A percentile compares a stretch with the other conserved stretches of the same genome.
phyloP scores from a whole-genome alignment of 2,329 filamentous ascomycete genomes.

The Lachnellula willkommii region DNA sequence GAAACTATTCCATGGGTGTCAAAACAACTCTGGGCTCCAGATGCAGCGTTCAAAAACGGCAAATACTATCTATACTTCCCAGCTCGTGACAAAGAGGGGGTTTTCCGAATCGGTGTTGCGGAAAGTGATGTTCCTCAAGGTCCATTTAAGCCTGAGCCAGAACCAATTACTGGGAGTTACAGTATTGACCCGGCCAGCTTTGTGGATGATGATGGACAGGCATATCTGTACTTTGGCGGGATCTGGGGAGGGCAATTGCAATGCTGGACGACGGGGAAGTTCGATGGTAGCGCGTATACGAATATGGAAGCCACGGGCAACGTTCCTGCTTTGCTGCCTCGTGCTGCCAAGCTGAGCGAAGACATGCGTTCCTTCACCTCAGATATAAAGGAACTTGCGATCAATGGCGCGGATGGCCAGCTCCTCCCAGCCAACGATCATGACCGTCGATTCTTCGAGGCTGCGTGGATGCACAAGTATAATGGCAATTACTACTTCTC shows the following conservation, averaged over 20 bases:
- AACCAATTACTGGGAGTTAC: slow-evolving; percentile 63
- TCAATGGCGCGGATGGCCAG: slow-evolving; percentile 57
- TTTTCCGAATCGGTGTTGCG: slow-evolving; percentile 73
- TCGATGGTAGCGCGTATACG: slow-evolving; percentile 49
- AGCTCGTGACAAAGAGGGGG: slow-evolving; percentile 61
- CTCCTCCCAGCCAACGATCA: slow-evolving; percentile 63
- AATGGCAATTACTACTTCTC: slow-evolving; percentile 67
- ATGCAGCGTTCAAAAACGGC: slow-evolving; percentile 63
- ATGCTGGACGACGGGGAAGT: slow-evolving; percentile 59
- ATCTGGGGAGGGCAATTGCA: slow-evolving; percentile 78
- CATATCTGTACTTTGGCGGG: slow-evolving; percentile 71
- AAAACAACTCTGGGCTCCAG: slow-evolving; percentile 77
- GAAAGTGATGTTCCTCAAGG: slow-evolving; percentile 58
- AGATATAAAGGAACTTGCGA: slow-evolving; percentile 54
- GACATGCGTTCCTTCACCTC: slow-evolving; percentile 61
- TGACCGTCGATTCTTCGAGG: slow-evolving; percentile 72
- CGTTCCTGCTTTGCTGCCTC: slow-evolving; percentile 56
- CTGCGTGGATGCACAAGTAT: slow-evolving; percentile 73
- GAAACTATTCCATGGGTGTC: slow-evolving; percentile 69
- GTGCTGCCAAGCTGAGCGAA: slow-evolving; percentile 57
- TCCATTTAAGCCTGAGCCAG: slow-evolving; percentile 61
- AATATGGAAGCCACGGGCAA: slow-evolving; percentile 62
- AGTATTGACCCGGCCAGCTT: slow-evolving; percentile 74
- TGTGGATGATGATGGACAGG: slow-evolving; percentile 64
- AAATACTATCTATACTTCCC: slow-evolving; percentile 77